Evolutionary conservation across 2,329 filamentous ascomycete genomes (phyloP).

Genomic region (Pseudogymnoascus sp.): DNA sequence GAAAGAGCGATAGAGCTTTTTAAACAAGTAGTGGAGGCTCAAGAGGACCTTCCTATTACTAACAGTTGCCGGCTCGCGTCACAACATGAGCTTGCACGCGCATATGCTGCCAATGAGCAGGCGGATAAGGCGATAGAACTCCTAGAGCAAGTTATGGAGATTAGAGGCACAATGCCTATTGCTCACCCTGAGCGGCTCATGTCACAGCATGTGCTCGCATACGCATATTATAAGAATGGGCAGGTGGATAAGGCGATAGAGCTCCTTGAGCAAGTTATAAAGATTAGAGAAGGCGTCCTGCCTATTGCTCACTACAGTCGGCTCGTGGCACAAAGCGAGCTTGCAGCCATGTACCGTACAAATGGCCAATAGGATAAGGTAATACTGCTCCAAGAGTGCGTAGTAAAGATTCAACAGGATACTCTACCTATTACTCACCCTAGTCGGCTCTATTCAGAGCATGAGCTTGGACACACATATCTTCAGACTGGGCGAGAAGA

Average conservation of each 20-base stretch:
- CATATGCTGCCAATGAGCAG: background rate
- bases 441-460: too few relatives aligned
- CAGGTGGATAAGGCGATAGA: slow-evolving; percentile 7
- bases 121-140: background rate
- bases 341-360: background rate
- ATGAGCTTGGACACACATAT: background rate
- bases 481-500: background rate
- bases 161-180: background rate
- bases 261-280: slow-evolving; percentile 6
- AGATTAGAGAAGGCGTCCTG: background rate
- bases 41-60: background rate
- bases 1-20: slow-evolving; percentile 6
- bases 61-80: background rate
- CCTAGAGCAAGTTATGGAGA: slow-evolving; percentile 1
- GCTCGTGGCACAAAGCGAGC: background rate
- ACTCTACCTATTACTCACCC: background rate
- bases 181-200: background rate
- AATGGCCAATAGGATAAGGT: background rate
- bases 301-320: background rate
- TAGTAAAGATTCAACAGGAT: background rate
- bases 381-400: background rate
- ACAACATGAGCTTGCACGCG: background rate
- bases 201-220: background rate
- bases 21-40: background rate
- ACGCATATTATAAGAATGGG: background rate